phyloP scores from a whole-genome alignment of 2,329 filamentous ascomycete species.

The Scytalidium sp. region DNA sequence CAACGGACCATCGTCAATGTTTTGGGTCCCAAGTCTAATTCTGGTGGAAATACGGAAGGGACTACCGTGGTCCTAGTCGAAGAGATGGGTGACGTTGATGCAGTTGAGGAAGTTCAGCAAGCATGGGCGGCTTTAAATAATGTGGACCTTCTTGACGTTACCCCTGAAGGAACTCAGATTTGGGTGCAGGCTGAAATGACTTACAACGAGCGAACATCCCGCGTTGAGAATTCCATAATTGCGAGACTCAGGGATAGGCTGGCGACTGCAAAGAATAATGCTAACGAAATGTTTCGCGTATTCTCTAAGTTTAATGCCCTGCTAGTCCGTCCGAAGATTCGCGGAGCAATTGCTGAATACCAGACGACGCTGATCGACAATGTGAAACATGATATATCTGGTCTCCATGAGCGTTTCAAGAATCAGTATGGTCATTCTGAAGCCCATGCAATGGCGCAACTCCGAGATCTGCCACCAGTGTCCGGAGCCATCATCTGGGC shows the following conservation, averaged over 20 bases:
- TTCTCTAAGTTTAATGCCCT: conserved; percentile 99
- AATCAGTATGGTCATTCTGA: conserved; percentile 98
- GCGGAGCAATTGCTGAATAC: conserved; percentile 95
- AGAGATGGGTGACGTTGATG: conserved; percentile 95
- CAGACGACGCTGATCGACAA: conserved; percentile 98
- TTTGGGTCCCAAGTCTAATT: conserved; percentile 71
- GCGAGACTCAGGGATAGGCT: conserved; percentile 87
- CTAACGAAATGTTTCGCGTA: conserved; percentile 99
- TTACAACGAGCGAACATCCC: conserved; percentile 95
- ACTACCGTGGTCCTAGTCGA: conserved; percentile 68
- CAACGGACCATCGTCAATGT: conserved; percentile 96
- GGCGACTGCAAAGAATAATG: conserved; percentile 84
- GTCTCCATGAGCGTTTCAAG: conserved; percentile 95
- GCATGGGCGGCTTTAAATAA: conserved; percentile 93
- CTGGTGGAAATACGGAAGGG: conserved; percentile 50
- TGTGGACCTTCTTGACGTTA: conserved; percentile 91
- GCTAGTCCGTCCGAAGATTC: conserved; percentile 98
- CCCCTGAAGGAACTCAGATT: conserved; percentile 80
- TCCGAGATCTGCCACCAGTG: conserved; percentile 92
- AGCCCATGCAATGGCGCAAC: conserved; percentile 95
- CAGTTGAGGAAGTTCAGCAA: conserved; percentile 91
- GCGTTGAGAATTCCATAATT: conserved; percentile 99
- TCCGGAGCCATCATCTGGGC: conserved; percentile 98
- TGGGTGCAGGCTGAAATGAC: conserved; percentile 94
- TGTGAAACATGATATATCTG: conserved; percentile 92